Evolutionary conservation across 2,329 filamentous ascomycete genomes (phyloP).

Genomic region (Cytospora piceae): DNA sequence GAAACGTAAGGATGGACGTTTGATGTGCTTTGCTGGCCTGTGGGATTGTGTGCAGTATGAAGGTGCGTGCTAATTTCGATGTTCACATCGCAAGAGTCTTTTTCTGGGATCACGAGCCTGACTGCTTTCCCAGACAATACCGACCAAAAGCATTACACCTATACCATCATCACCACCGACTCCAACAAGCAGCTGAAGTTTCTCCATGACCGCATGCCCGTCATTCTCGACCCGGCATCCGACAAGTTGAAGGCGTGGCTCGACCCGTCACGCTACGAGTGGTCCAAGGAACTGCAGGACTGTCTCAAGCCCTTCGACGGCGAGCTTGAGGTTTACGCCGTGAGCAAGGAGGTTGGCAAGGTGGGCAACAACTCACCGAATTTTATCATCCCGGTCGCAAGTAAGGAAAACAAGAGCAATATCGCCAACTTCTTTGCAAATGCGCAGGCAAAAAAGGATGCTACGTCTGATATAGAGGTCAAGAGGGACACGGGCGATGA

Average conservation of each 20-base stretch:
- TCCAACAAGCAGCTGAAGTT: slow-evolving; percentile 83
- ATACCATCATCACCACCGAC: slow-evolving; percentile 90
- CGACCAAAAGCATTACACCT: slow-evolving; percentile 77
- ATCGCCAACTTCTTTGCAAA: slow-evolving; percentile 92
- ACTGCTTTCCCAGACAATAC: slow-evolving; percentile 45
- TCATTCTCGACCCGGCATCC: slow-evolving; percentile 79
- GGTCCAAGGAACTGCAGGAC: slow-evolving; percentile 77
- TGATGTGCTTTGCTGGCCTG: slow-evolving; percentile 89
- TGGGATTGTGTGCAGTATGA: slow-evolving; percentile 89
- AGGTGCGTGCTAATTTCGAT: slow-evolving; percentile 49
- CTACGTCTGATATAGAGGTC: slow-evolving; percentile 37
- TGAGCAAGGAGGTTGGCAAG: slow-evolving; percentile 88
- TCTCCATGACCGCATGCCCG: slow-evolving; percentile 94
- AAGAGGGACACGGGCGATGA: slow-evolving; percentile 42
- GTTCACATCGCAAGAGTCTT: not conserved
- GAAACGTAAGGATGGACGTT: slow-evolving; percentile 76
- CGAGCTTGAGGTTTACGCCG: slow-evolving; percentile 82
- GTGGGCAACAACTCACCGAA: slow-evolving; percentile 87
- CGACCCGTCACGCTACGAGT: slow-evolving; percentile 71
- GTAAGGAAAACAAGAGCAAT: slow-evolving; percentile 86
- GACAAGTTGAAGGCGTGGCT: slow-evolving; percentile 75
- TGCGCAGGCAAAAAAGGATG: slow-evolving; percentile 49
- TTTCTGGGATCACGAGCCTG: slow-evolving; percentile 2
- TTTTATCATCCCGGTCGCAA: slow-evolving; percentile 82
- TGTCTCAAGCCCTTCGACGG: slow-evolving; percentile 79